Evolutionary conservation across 1,139 yeast species (phyloP), one percentile per base, ranked within the genome.

Genomic region (Candida tropicalis): DNA sequence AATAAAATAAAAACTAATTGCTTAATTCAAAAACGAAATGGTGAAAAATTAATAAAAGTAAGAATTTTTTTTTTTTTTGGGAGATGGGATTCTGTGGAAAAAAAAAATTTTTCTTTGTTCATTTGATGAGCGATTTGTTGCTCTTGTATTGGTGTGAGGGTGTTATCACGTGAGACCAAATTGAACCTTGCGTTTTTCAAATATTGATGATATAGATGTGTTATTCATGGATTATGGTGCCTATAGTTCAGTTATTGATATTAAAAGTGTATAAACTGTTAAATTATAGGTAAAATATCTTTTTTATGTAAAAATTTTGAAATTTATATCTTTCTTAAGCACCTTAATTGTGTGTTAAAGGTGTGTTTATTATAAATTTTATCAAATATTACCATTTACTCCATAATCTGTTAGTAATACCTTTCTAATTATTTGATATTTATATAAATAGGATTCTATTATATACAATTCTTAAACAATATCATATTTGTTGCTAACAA

Each of bases 1-100:
- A 22, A 34, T 8, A 20, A 12, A 22, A 34, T 4, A 20, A 20
- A 16, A n/a, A 15, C 17, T 23, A 22, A 13, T 22, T 13, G 26
- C 17, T 24, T 11, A 15, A 24, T 15, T 25, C n/a, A 25, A 16
- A 22, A 23, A 37, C 27, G 11, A 16, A 16, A 32, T 36, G 23
- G 15, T 13, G 10, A 31, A 24, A 31, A 28, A 28, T 22, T 34
- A n/a, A n/a, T 18, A 18, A 32, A 13, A 33, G 15, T 18, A 32
- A 26, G 12, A 13, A 12, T 18, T 17, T 29, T 38, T 38, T 27
- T 27, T 27, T 39, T 24, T 34, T 39, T 24, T 20, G 27, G 29
- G 18, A 22, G 42, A 33, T 33, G 42, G 29, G 38, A 39, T 13
- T 12, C 17, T 20, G 6, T 33, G 36, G 7, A 12, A 12, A 9